These are phyloP conservation scores for Ustilago xerochloae DNA, from an alignment of 1,284 basidiomycete genomes.

Conservation along the genomic window DNA sequence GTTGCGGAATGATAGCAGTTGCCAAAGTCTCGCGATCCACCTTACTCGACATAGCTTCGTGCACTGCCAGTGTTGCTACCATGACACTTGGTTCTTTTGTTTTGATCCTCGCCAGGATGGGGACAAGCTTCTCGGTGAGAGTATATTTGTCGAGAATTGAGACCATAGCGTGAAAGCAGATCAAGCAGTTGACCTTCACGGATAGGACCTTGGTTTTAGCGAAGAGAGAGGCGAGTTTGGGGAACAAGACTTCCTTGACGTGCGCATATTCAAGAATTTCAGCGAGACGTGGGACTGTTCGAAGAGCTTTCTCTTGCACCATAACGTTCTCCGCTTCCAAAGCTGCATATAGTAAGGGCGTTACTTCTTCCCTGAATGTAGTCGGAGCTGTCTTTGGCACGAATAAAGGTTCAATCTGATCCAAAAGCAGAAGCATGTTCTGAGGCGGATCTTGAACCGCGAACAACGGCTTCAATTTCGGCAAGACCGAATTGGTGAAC, in stretches of 20 bases:
- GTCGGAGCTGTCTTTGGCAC: slow-evolving; percentile 88
- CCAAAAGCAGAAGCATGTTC: slow-evolving; percentile 75
- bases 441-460: slow-evolving; percentile 93
- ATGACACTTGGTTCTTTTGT: slow-evolving; percentile 76
- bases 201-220: slow-evolving; percentile 68
- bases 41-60: slow-evolving; percentile 95
- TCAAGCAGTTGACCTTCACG: slow-evolving; percentile 85
- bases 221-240: slow-evolving; percentile 61
- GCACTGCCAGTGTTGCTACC: slow-evolving; percentile 86
- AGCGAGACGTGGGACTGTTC: slow-evolving; percentile 84
- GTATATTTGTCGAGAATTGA: slow-evolving; percentile 84
- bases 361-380: slow-evolving; percentile 89
- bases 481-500: slow-evolving; percentile 84
- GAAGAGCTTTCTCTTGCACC: slow-evolving; percentile 92
- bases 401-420: slow-evolving; percentile 82
- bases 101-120: slow-evolving; percentile 90
- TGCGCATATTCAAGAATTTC: slow-evolving; percentile 81
- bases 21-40: slow-evolving; percentile 94
- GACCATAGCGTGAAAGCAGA: slow-evolving; percentile 90
- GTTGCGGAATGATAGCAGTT: slow-evolving; percentile 71
- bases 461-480: slow-evolving; percentile 90
- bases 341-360: slow-evolving; percentile 93
- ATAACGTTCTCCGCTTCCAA: slow-evolving; percentile 80
- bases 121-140: slow-evolving; percentile 93
- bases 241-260: slow-evolving; percentile 65